Evolutionary conservation across 805 yeast species (phyloP), one percentile per base, ranked within the genome.

Genomic region (Candida schatavii): DNA sequence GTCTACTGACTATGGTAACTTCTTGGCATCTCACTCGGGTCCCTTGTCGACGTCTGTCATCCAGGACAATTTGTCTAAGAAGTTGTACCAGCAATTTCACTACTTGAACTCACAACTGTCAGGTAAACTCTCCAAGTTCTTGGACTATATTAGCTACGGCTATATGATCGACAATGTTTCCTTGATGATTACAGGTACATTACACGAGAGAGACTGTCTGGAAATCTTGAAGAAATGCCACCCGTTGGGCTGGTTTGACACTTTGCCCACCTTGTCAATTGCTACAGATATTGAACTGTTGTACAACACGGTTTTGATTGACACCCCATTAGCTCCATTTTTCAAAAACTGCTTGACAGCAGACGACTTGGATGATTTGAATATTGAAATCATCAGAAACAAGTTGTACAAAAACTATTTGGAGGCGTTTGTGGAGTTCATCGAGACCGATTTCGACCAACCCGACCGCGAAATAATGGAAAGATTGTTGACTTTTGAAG

Each of bases 131-230:
- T 72, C 88, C 33, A 79, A 81, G 61, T 89, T 91, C 59, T 76
- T 93, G 81, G 97, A 95, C 62, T 95, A 71, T 62, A 88, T 95
- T 60, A 84, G 95, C 35, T 93, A 90, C 60, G 95, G 97, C 9
- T 93, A 95, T 68, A 93, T 93, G 99, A 95, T 93, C 57, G 99
- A 93, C 68, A 93, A 93, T 63, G 96, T 93, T 30, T 87, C 93
- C 19, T 74, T 93, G 57, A 85, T 93, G 85, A 91, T 93, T 57
- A 90, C 97, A 1, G 99, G 99, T 18, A 89, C 99, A 0, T 78
- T 93, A 46, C 99, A 93, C 61, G 95, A 90, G 57, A 78, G 98
- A 56, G 97, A 95, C 64, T 81, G 87, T 57, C 67, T 80, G 32
- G 99, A 93, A 57, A 84, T 95, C 40, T 75, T 93, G 56, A 81